phyloP scores from a whole-genome alignment of 78 protist genomes.

The Paulinella micropora region DNA sequence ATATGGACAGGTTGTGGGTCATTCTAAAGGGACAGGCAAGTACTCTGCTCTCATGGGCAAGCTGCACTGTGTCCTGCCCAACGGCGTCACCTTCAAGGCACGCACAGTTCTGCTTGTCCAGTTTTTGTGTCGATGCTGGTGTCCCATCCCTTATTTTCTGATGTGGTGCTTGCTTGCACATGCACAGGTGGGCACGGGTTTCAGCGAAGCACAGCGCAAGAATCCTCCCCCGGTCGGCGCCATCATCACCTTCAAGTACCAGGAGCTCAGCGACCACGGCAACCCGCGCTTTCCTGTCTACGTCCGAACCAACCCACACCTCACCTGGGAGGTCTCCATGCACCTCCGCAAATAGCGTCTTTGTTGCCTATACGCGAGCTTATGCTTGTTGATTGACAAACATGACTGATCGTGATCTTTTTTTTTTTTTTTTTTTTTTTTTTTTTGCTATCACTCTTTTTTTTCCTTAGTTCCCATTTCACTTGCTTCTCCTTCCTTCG shows the following conservation, averaged over 20 bases:
- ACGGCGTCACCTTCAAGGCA: not conserved
- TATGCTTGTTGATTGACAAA: too few species aligned
- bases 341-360: too few species aligned
- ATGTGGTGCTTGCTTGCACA: too few species aligned
- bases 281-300: constrained; percentile 9
- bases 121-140: too few species aligned
- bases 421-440: too few species aligned
- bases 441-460: too few species aligned
- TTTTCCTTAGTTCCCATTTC: too few species aligned
- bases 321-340: constrained; percentile 8
- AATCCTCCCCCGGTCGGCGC: not conserved
- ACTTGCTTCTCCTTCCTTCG: too few species aligned
- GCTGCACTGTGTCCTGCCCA: constrained; percentile 11
- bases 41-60: not conserved
- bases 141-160: too few species aligned
- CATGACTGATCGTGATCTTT: too few species aligned
- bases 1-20: not conserved
- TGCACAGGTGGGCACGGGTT: constrained; percentile 9
- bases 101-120: too few species aligned
- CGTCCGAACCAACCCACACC: not conserved
- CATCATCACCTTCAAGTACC: constrained; percentile 9
- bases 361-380: too few species aligned
- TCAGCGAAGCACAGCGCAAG: constrained; percentile 2
- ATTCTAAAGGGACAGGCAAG: not conserved
- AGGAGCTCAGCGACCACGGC: not conserved